Evolutionary conservation across 345 rosid genomes (phyloP), one percentile per base, ranked within the genome.

Genomic region (Aquilaria malaccensis): DNA sequence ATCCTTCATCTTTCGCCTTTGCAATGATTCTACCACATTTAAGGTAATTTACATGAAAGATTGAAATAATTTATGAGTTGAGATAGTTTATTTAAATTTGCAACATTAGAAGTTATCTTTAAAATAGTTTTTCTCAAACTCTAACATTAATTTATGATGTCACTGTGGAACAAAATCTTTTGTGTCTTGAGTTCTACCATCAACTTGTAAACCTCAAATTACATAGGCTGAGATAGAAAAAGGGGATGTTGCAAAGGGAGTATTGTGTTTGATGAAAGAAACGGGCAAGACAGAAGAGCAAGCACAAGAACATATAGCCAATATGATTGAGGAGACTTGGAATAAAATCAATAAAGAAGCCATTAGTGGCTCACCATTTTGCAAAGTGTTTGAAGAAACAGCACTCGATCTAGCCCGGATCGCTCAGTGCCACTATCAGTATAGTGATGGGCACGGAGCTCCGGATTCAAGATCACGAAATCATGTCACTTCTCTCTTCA

Each of bases 11-110:
- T 75, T 77, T 58, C 67, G 81, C 43, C 74, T 81, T 2, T 71
- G 67, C 57, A 75, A 78, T 30, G 85, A 79, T 52, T 65, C 79
- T 7, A 75, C 45, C 3, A 72, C 85, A n/a, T 81, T 85, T 54
- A 65, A 70, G 68, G 88, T 78, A 73, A 30, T 43, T 7, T 2
- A 33, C 6, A 33, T 33, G 6, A 33, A 33, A 33, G 3, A 6
- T 33, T 33, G 41, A 15, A 15, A 15, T 33, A 33, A 33, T 33
- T 33, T 33, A 2, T 33, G 41, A 33, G 41, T 6, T 6, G 6
- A 2, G 41, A 47, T 50, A 5, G 12, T 10, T 50, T 11, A 13
- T 1, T 13, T 2, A 2, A 56, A 11, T 32, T 13, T 57, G 13
- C 15, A n/a, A 1, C 45, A n/a, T n/a, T 59, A 11, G 15, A 45